A percentile compares a stretch with the other conserved stretches of the same genome.
These are phyloP conservation scores for Monosporascus sp. DNA, from an alignment of 2,329 filamentous ascomycete species.

Conservation along the genomic window DNA sequence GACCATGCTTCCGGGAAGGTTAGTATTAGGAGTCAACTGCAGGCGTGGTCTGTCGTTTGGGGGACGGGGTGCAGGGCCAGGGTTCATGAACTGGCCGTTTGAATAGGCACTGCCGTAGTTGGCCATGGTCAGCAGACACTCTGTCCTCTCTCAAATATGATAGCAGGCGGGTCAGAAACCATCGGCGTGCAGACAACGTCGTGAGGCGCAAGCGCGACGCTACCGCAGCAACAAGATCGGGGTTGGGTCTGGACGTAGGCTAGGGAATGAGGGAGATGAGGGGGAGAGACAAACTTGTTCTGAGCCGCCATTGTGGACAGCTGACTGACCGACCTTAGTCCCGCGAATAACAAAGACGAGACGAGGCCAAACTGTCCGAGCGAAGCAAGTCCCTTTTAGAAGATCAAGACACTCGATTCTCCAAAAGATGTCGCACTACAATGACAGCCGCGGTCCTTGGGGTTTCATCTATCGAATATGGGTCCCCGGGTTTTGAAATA, in stretches of 20 bases:
- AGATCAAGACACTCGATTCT: not conserved
- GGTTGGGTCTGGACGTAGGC: not conserved
- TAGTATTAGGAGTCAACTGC: slow-evolving; percentile 70
- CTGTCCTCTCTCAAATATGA: not conserved
- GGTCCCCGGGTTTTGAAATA: not conserved
- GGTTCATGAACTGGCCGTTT: slow-evolving; percentile 83
- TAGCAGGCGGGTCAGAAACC: no score
- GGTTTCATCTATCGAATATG: not conserved
- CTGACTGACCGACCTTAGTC: not conserved
- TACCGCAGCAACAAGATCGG: slow-evolving; percentile 5
- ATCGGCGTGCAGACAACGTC: not conserved
- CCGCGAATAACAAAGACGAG: not conserved
- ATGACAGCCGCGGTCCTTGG: not conserved
- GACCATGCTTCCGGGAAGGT: slow-evolving; percentile 69
- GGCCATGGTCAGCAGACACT: slow-evolving; percentile 20
- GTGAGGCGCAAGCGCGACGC: slow-evolving; percentile 5
- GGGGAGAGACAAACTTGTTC: slow-evolving; percentile 25
- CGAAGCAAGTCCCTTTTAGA: not conserved
- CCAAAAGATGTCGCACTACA: not conserved
- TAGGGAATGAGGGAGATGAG: not conserved
- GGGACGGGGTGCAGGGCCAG: slow-evolving; percentile 86
- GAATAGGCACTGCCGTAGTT: slow-evolving; percentile 47
- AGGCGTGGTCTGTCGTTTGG: slow-evolving; percentile 79
- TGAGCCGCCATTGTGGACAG: slow-evolving; percentile 28
- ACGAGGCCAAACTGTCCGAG: not conserved